Evolutionary conservation across 768 basidiomycete species (phyloP).

Genomic region (Xerocomellus chrysenteron): DNA sequence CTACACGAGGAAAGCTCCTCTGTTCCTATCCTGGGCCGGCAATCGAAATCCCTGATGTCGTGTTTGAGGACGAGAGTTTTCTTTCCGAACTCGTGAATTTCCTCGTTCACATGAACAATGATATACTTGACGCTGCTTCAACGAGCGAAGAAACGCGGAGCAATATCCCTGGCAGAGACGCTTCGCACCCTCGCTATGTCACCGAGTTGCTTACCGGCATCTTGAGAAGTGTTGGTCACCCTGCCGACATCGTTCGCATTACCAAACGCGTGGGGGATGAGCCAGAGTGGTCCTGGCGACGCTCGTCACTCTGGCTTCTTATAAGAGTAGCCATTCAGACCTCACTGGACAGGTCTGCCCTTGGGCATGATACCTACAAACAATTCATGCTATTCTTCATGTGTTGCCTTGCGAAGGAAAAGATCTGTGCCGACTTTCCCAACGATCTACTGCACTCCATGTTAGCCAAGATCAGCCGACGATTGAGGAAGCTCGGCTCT

Average conservation of each 20-base stretch:
- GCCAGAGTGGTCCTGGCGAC: conserved; percentile 44
- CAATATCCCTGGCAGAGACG: conserved; percentile 39
- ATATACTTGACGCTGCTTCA: conserved; percentile 35
- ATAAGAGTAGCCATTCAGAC: conserved; percentile 47
- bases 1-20: conserved; percentile 40
- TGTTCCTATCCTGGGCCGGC: conserved; percentile 48
- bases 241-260: conserved; percentile 30
- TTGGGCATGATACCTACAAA: conserved; percentile 28
- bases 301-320: conserved; percentile 51
- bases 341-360: conserved; percentile 23
- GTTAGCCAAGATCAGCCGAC: conserved; percentile 37
- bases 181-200: conserved; percentile 46
- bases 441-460: conserved; percentile 40
- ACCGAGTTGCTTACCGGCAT: conserved; percentile 50
- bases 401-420: conserved; percentile 13
- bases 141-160: conserved; percentile 39
- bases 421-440: neutral
- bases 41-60: conserved; percentile 33
- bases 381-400: conserved; percentile 34
- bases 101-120: conserved; percentile 35
- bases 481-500: conserved; percentile 37
- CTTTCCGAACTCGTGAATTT: conserved; percentile 37
- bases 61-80: conserved; percentile 32
- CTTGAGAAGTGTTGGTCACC: conserved; percentile 37
- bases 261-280: conserved; percentile 47